A percentile compares a stretch with the other conserved stretches of the same genome.
These are phyloP conservation scores for Pelargonium australe DNA, from an alignment of 441 rosid genomes.

Conservation along the genomic window DNA sequence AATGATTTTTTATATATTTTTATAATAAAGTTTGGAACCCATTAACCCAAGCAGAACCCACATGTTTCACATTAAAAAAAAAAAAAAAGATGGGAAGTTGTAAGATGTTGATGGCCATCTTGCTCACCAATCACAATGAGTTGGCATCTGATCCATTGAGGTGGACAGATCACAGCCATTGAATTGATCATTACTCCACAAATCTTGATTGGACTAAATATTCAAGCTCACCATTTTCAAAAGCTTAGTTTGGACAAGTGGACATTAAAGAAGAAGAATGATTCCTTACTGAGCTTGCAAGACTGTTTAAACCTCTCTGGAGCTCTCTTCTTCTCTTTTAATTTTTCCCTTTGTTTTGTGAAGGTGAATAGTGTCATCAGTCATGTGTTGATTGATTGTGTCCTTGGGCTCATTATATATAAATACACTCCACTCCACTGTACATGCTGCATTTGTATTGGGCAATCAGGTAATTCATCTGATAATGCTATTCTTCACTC, in stretches of 20 bases:
- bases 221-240: neutral
- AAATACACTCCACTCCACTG: constrained; percentile 6
- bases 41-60: constrained; percentile 1
- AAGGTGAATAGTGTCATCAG: neutral
- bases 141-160: neutral
- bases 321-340: constrained; percentile 1
- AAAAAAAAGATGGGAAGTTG: neutral
- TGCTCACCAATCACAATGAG: neutral
- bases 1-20: neutral
- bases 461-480: neutral
- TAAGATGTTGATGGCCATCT: neutral
- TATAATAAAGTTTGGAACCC: neutral
- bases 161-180: neutral
- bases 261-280: constrained; percentile 19
- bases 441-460: neutral
- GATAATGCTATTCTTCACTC: neutral
- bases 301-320: constrained; percentile 23
- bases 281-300: constrained; percentile 38
- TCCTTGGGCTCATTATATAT: neutral
- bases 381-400: neutral
- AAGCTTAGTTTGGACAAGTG: neutral
- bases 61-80: neutral
- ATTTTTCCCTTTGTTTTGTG: constrained; percentile 1
- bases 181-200: neutral
- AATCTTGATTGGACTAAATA: neutral